Percentiles rank a stretch among this genome's conserved stretches.
phyloP scores from a whole-genome alignment of 768 basidiomycete genomes.

The Mycena belliarum region DNA sequence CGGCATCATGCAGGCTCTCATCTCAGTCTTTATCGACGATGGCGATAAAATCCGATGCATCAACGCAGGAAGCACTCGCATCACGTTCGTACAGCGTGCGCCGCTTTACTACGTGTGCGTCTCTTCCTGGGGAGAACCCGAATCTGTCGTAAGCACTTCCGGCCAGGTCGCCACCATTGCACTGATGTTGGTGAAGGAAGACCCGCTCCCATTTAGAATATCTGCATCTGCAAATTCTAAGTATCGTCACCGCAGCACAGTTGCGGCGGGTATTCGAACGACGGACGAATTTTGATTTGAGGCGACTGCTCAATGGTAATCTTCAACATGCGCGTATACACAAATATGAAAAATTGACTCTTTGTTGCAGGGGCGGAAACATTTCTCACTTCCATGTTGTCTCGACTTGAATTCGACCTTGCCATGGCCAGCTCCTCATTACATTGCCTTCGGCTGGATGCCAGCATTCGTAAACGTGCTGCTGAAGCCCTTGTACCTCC shows the following conservation, averaged over 20 bases:
- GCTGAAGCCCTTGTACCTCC: slow-evolving; percentile 81
- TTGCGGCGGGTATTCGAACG: slow-evolving; percentile 84
- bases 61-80: slow-evolving; percentile 77
- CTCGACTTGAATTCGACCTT: slow-evolving; percentile 73
- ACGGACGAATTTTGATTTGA: slow-evolving; percentile 88
- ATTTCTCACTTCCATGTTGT: slow-evolving; percentile 73
- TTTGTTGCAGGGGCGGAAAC: slow-evolving; percentile 70
- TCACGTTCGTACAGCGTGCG: slow-evolving; percentile 82
- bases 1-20: slow-evolving; percentile 92
- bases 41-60: slow-evolving; percentile 85
- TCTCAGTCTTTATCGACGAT: slow-evolving; percentile 94
- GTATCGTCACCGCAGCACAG: slow-evolving; percentile 84
- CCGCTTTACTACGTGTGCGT: slow-evolving; percentile 92
- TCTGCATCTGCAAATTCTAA: slow-evolving; percentile 89
- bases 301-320: slow-evolving; percentile 68
- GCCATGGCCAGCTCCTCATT: slow-evolving; percentile 81
- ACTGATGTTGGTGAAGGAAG: slow-evolving; percentile 65
- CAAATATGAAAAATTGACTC: neutral
- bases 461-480: slow-evolving; percentile 66
- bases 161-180: slow-evolving; percentile 4
- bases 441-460: slow-evolving; percentile 76
- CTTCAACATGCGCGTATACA: neutral
- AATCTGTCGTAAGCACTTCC: slow-evolving; percentile 74
- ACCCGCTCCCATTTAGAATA: slow-evolving; percentile 93
- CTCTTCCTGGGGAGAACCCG: slow-evolving; percentile 94